These are phyloP conservation scores for Solanum paucissectum DNA, from an alignment of 257 asterid genomes.

Conservation along the genomic window DNA sequence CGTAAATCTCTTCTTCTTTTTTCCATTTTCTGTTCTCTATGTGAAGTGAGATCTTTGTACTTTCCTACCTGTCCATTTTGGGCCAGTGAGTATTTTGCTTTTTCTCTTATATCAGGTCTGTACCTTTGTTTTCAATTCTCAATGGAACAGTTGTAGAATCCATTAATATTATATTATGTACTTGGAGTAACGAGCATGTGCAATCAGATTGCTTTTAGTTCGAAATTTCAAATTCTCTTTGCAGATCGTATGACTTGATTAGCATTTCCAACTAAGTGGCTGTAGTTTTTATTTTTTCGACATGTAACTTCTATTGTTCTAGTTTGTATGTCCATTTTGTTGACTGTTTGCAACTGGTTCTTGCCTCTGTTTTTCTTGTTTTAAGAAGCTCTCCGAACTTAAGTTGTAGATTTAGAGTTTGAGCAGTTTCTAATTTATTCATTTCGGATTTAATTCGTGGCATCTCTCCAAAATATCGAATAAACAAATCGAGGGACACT, in stretches of 20 bases:
- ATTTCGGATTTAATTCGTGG: not conserved
- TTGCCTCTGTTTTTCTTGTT: not conserved
- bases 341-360: not conserved
- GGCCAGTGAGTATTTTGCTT: not conserved
- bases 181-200: not conserved
- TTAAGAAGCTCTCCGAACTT: not conserved
- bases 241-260: not conserved
- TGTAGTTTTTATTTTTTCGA: not conserved
- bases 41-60: not conserved
- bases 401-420: not conserved
- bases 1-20: constrained; percentile 13
- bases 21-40: not conserved
- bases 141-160: not conserved
- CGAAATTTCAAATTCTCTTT: not conserved
- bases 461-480: not conserved
- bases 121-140: not conserved
- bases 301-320: not conserved
- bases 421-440: not conserved
- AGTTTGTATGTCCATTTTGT: not conserved
- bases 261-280: not conserved
- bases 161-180: not conserved
- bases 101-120: not conserved
- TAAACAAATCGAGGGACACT: not conserved
- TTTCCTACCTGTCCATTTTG: not conserved
- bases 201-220: not conserved